Evolutionary conservation across 164 flowering plant genomes (phyloP), one percentile per base, ranked within the genome.

Genomic region (Litsea cubeba): DNA sequence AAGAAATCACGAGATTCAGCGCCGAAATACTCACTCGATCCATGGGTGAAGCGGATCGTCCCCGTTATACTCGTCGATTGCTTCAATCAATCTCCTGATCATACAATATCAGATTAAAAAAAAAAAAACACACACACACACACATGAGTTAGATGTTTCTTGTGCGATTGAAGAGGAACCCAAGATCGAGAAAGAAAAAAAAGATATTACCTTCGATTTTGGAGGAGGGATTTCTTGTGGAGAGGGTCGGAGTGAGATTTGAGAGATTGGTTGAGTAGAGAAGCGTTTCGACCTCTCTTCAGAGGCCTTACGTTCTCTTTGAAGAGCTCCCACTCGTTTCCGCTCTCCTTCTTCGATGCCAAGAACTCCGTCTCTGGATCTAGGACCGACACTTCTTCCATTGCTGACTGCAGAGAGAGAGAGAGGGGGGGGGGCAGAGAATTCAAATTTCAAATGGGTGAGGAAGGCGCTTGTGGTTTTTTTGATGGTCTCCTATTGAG

Each of bases 31-130:
- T 88, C 69, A 94, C 98, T 89, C 81, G 17, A 95, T 73, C 97
- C 98, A 93, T 8, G 98, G 95, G 20, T 82, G 85, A 57, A 93
- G 94, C 66, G 98, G 97, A 72, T 95, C 98, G 1, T 91, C 95
- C 35, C 98, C 98, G 78, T 83, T 12, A 65, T 95, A 92, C 63
- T 87, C 89, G 68, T 90, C 94, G 69, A 95, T 95, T 2, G 91
- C 97, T 74, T 88, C 85, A 68, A 94, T 87, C 82, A 92, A 72
- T 70, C 73, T 83, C 92, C 95, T 94, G 58, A 71, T 8, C 46
- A 40, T 7, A 6, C 46, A 69, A 77, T 1, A 14, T 64, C 66
- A 18, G 74, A 62, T 12, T 66, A 23, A 10, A 69, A 3, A 71
- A 10, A 58, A 70, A 24, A 11, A 46, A n/a, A n/a, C n/a, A 11